These are phyloP conservation scores for Physaria fendleri DNA, from an alignment of 345 rosid genomes.

Conservation along the genomic window DNA sequence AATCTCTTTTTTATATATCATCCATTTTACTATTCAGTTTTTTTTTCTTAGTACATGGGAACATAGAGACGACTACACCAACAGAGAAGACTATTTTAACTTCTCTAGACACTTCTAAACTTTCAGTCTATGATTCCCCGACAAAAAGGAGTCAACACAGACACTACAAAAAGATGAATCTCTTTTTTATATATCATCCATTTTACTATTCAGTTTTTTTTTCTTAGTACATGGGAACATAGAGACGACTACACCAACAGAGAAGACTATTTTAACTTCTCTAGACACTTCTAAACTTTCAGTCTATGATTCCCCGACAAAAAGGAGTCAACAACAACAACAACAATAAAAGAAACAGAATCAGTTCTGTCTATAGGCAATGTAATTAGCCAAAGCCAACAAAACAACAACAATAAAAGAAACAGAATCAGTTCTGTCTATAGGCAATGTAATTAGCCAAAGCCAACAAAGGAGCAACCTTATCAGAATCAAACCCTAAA, in stretches of 20 bases:
- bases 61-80: slow-evolving; percentile 1
- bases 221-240: slow-evolving; percentile 12
- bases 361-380: slow-evolving; percentile 73
- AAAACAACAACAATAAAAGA: slow-evolving; percentile 57
- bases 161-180: background rate
- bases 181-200: background rate
- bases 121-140: background rate
- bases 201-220: background rate
- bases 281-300: slow-evolving; percentile 1
- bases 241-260: background rate
- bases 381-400: slow-evolving; percentile 82
- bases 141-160: background rate
- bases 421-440: slow-evolving; percentile 56
- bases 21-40: background rate
- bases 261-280: background rate
- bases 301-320: background rate
- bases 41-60: background rate
- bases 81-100: background rate
- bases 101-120: background rate
- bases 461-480: slow-evolving; percentile 84
- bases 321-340: background rate
- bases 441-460: slow-evolving; percentile 77
- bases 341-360: background rate
- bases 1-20: background rate
- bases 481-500: slow-evolving; percentile 50